Evolutionary conservation across 495 filamentous ascomycete genomes (phyloP).

Genomic region (Pyrenopolyporus hunteri): DNA sequence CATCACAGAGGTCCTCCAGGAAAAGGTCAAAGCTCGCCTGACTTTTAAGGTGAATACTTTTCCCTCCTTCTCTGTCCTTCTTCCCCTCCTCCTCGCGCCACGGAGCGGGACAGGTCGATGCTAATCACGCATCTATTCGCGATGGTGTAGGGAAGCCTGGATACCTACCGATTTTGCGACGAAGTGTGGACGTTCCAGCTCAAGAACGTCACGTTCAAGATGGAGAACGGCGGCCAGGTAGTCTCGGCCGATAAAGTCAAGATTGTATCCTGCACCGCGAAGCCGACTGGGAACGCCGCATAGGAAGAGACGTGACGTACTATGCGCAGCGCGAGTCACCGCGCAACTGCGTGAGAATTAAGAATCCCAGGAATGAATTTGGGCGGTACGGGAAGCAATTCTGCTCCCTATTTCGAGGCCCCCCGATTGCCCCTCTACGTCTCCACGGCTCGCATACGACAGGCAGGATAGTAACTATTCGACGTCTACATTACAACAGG

Average conservation of each 20-base stretch:
- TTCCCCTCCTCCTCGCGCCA: no score
- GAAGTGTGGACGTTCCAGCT: constrained; percentile 99
- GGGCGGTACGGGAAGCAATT: not conserved
- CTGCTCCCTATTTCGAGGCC: not conserved
- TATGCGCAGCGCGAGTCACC: no score
- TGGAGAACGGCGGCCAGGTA: constrained; percentile 73
- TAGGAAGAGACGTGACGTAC: constrained; percentile 9
- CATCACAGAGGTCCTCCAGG: constrained; percentile 84
- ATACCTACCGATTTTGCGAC: constrained; percentile 99
- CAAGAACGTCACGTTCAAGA: constrained; percentile 97
- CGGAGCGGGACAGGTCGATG: not conserved
- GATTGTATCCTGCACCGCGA: constrained; percentile 95
- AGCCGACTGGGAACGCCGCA: constrained; percentile 64
- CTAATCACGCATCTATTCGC: constrained; percentile 5
- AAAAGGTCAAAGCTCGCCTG: constrained; percentile 88
- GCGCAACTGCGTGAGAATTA: no score
- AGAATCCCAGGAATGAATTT: no score
- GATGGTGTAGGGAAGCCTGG: constrained; percentile 79
- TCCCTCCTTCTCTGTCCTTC: no score
- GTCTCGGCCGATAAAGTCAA: constrained; percentile 80
- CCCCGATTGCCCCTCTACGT: not conserved
- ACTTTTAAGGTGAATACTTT: constrained; percentile 83
- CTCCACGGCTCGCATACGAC: no score
- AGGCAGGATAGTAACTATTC: no score
- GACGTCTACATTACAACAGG: not conserved